Conservation (phyloP, 768 basidiomycete species). For the Leucosporidium yakuticum region DNA sequence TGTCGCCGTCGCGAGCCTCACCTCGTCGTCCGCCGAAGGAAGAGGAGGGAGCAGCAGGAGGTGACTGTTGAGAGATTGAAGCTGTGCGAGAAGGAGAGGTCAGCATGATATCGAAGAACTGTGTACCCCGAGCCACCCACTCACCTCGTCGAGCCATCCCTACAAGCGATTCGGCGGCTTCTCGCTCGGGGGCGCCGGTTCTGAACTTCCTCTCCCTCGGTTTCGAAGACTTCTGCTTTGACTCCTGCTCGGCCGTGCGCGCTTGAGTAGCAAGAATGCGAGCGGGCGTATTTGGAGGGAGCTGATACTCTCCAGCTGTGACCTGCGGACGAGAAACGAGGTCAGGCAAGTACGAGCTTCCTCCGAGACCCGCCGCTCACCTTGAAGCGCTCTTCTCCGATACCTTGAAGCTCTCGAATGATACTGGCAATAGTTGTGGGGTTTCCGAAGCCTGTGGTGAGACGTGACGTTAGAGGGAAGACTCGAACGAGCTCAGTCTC, state of each 20-base stretch:
- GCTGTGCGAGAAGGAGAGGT: background rate
- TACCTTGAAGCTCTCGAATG: constrained; percentile 1
- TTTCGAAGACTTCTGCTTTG: background rate
- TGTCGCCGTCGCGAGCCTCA: too few species aligned
- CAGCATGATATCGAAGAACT: background rate
- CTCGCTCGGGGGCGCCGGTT: background rate
- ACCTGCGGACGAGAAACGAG: background rate
- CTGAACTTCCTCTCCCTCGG: background rate
- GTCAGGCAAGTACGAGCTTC: background rate
- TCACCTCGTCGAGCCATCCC: background rate
- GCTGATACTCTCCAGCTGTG: background rate
- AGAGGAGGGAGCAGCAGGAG: too few species aligned
- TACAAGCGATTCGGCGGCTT: background rate
- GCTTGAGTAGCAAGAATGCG: background rate
- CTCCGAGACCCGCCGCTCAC: background rate
- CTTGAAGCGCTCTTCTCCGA: constrained; percentile 30
- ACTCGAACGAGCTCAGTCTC: too few species aligned
- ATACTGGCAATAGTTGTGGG: constrained; percentile 6
- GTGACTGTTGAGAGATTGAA: background rate
- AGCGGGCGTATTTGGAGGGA: background rate
- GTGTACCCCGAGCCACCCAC: background rate
- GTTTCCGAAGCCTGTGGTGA: background rate
- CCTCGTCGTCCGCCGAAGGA: too few species aligned
- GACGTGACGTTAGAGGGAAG: too few species aligned
- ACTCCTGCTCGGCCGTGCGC: background rate